phyloP scores from a whole-genome alignment of 768 basidiomycete genomes.

The Ramaria rubella region DNA sequence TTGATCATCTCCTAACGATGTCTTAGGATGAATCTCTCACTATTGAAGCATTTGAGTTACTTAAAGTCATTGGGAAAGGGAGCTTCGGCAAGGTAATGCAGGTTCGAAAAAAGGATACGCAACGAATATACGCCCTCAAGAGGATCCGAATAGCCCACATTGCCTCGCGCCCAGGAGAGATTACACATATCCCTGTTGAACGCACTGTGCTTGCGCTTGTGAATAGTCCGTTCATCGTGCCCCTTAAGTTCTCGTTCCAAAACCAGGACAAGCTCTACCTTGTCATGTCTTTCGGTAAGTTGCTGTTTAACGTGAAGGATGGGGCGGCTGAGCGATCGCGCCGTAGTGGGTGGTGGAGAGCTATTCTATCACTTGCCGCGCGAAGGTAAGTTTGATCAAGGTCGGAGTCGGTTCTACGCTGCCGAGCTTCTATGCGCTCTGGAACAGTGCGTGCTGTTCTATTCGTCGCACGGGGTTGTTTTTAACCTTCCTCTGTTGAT shows the following conservation, averaged over 20 bases:
- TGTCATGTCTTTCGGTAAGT: slow-evolving; percentile 89
- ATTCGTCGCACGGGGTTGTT: background rate
- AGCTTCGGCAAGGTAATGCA: slow-evolving; percentile 99
- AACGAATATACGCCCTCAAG: slow-evolving; percentile 96
- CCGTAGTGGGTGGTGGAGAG: slow-evolving; percentile 89
- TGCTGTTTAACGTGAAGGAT: background rate
- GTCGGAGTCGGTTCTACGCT: slow-evolving; percentile 92
- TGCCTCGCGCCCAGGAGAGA: slow-evolving; percentile 91
- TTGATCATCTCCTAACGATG: background rate
- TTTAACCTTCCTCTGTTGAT: background rate
- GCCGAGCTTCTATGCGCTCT: slow-evolving; percentile 91
- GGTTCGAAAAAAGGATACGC: slow-evolving; percentile 97
- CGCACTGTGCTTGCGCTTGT: slow-evolving; percentile 94
- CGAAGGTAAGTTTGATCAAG: slow-evolving; percentile 93
- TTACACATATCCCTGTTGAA: slow-evolving; percentile 96
- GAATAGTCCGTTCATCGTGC: slow-evolving; percentile 98
- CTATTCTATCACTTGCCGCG: slow-evolving; percentile 96
- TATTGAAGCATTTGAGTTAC: slow-evolving; percentile 94
- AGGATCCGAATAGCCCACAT: slow-evolving; percentile 98
- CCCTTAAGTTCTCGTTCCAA: slow-evolving; percentile 98
- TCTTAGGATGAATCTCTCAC: slow-evolving; percentile 60
- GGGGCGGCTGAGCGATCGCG: background rate
- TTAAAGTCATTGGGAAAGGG: slow-evolving; percentile 97
- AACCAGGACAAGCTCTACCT: slow-evolving; percentile 95
- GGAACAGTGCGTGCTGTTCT: slow-evolving; percentile 50